These are phyloP conservation scores for Salix caprea DNA, from an alignment of 345 rosid genomes.

Conservation along the genomic window DNA sequence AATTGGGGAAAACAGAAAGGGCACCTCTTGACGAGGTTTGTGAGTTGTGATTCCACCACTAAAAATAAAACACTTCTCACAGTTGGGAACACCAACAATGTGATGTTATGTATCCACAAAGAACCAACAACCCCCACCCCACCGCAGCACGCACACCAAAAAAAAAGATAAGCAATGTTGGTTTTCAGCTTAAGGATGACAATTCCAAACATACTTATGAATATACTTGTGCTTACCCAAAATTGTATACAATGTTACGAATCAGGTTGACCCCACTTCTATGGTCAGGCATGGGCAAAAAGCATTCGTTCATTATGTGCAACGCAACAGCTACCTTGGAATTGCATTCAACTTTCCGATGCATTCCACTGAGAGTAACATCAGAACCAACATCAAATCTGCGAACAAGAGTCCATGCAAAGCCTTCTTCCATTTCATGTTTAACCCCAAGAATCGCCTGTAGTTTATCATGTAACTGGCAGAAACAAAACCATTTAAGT, in stretches of 20 bases:
- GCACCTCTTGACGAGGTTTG: background rate
- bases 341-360: constrained; percentile 64
- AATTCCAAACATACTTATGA: background rate
- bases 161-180: background rate
- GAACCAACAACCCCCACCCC: background rate
- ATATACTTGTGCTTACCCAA: constrained; percentile 51
- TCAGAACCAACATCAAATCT: constrained; percentile 56
- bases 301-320: constrained; percentile 88
- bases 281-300: constrained; percentile 76
- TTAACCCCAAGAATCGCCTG: constrained; percentile 72
- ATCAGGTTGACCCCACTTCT: constrained; percentile 86
- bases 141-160: background rate
- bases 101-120: background rate
- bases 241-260: constrained; percentile 77
- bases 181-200: background rate
- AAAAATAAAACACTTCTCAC: background rate
- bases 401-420: constrained; percentile 71
- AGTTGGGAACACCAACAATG: background rate
- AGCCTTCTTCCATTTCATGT: constrained; percentile 75
- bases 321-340: constrained; percentile 87
- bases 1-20: background rate
- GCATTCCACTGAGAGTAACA: constrained; percentile 41
- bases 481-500: background rate
- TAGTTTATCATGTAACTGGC: constrained; percentile 54
- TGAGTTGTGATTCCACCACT: background rate